Evolutionary conservation across 106 monocot genomes (phyloP).

Genomic region (Xerophyta viscosa): DNA sequence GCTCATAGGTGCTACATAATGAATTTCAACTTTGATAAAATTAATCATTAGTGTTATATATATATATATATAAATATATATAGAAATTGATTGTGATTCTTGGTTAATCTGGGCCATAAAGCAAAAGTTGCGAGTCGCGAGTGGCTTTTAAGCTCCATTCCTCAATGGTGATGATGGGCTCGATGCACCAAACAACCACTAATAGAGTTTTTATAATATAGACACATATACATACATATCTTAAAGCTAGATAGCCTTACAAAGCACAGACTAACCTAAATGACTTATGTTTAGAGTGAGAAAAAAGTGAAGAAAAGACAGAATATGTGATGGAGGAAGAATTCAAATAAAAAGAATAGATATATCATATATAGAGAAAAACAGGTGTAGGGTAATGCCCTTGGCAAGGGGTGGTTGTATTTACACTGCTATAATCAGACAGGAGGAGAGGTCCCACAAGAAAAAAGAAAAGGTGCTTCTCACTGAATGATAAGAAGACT

Average conservation of each 20-base stretch:
- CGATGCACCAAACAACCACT: slow-evolving; percentile 2
- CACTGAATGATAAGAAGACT: slow-evolving; percentile 10
- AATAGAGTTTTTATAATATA: background rate
- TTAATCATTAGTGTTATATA: background rate
- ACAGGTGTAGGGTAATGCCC: slow-evolving; percentile 10
- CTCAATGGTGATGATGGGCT: background rate
- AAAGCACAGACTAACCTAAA: background rate
- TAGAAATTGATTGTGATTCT: background rate
- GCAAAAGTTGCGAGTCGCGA: background rate
- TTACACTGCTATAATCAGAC: slow-evolving; percentile 14
- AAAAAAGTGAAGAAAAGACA: background rate
- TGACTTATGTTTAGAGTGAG: background rate
- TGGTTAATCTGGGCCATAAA: background rate
- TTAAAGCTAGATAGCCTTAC: background rate
- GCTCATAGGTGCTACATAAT: too few relatives aligned
- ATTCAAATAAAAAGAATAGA: slow-evolving; percentile 11
- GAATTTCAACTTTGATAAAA: too few relatives aligned
- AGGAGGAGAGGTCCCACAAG: background rate
- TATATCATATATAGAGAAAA: slow-evolving; percentile 9
- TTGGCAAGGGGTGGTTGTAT: slow-evolving; percentile 7
- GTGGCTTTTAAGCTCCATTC: background rate
- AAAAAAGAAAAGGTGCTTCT: slow-evolving; percentile 9
- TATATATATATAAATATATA: background rate
- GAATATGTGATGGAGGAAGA: slow-evolving; percentile 7
- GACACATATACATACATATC: background rate